Evolutionary conservation across 768 basidiomycete species (phyloP), one percentile per base, ranked within the genome.

Genomic region (Russula sp.): DNA sequence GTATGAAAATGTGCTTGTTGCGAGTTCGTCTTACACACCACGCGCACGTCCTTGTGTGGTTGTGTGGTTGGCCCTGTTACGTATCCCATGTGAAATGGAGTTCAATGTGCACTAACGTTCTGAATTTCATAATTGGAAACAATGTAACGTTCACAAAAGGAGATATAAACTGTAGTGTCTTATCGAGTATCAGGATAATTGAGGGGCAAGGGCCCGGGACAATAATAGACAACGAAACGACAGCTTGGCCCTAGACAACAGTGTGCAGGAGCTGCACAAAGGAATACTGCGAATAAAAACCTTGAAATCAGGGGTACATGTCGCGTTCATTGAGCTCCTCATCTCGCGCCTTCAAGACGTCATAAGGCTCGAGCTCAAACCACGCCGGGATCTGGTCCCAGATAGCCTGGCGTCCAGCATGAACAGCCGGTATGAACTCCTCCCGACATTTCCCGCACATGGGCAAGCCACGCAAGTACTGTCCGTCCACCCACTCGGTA

Each of bases 401-500:
- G 42, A 86, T 83, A 68, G 84, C 84, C 72, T 81, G 79, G 64
- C 86, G 72, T 55, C 84, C 83, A 46, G 76, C 79, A 57, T 71
- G 71, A 0, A 79, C 75, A 18, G 72, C 72, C 2, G 71, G 73
- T 59, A 74, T 71, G 70, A 86, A 82, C 58, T 83, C 83, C 34
- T 73, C 71, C 72, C 81, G 82, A 66, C 78, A 86, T 65, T 74
- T 72, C 66, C 69, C 75, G 71, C 83, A 90, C 77, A 80, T 84
- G 75, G 71, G 77, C 67, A 87, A 71, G 54, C 83, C 83, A 62
- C 82, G 81, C 71, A 76, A 75, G 61, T 74, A 72, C 4, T 61
- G 67, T 46, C 86, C 87, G 71, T 87, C 84, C 53, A 83, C 83
- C 72, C 88, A 89, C 71, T 90, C 88, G 57, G 80, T 85, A 55